These are phyloP conservation scores for Geranomyces variabilis DNA, from an alignment of 192 early-diverging fungal species.

Conservation along the genomic window DNA sequence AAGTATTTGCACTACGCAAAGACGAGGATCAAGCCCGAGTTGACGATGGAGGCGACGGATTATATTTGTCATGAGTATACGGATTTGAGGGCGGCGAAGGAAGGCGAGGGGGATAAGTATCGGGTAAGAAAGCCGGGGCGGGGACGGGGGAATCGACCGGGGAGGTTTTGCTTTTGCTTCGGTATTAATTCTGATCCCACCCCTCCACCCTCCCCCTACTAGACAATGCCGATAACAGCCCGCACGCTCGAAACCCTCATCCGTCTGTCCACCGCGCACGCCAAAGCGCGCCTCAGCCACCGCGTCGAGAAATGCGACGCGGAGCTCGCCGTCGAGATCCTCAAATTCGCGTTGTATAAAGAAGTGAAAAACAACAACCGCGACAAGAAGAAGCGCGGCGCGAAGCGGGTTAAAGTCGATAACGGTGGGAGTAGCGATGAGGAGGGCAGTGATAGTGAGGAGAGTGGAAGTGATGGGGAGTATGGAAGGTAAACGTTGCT, in stretches of 20 bases:
- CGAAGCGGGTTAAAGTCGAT: constrained; percentile 23
- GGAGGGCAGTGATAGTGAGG: constrained; percentile 22
- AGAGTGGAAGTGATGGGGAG: not conserved
- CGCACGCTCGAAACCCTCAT: constrained; percentile 98
- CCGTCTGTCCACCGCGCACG: constrained; percentile 94
- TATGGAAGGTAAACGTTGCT: constrained; percentile 9
- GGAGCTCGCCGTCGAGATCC: constrained; percentile 76
- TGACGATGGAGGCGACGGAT: constrained; percentile 82
- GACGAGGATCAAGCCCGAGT: constrained; percentile 77
- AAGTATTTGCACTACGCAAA: constrained; percentile 96
- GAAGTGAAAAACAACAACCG: constrained; percentile 67
- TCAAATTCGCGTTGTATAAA: constrained; percentile 91
- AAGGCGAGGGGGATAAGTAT: constrained; percentile 67
- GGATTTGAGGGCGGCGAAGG: constrained; percentile 78
- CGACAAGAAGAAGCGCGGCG: constrained; percentile 23
- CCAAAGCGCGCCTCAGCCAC: constrained; percentile 85
- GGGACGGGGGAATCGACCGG: constrained; percentile 4
- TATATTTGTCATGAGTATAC: constrained; percentile 81
- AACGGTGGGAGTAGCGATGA: constrained; percentile 24
- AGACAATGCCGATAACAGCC: constrained; percentile 96
- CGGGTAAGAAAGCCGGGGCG: no score
- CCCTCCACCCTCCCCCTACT: no score
- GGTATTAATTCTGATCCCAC: not conserved
- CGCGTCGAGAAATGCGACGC: constrained; percentile 83
- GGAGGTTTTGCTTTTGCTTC: not conserved